Evolutionary conservation across 2,329 filamentous ascomycete species (phyloP).

Genomic region (Alternaria dauci): DNA sequence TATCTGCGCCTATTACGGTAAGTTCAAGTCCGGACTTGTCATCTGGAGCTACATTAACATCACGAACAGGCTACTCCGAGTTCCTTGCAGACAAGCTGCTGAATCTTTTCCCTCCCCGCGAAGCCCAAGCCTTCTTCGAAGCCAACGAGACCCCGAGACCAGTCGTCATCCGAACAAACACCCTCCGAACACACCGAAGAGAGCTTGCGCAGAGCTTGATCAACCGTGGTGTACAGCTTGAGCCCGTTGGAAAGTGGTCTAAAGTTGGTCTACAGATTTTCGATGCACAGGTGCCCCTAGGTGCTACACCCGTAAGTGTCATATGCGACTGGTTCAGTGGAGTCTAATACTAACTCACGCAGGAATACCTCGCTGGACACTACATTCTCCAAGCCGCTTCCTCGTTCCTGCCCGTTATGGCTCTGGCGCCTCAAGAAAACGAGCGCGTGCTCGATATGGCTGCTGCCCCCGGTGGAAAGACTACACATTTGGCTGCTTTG

Average conservation of each 20-base stretch:
- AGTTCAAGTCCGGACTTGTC: not conserved
- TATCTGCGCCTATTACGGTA: conserved; percentile 89
- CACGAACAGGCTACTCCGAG: conserved; percentile 72
- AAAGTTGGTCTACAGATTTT: conserved; percentile 98
- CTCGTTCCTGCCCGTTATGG: conserved; percentile 98
- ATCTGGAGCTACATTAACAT: not conserved
- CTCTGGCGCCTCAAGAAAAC: conserved; percentile 89
- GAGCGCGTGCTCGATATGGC: conserved; percentile 81
- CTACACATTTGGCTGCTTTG: conserved; percentile 92
- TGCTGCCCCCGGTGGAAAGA: conserved; percentile 94
- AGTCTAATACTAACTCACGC: not conserved
- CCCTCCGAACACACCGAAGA: conserved; percentile 76
- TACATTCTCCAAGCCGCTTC: conserved; percentile 98
- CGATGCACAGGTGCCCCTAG: conserved; percentile 84
- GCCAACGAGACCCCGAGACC: conserved; percentile 95
- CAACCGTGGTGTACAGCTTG: conserved; percentile 93
- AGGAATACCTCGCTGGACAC: conserved; percentile 92
- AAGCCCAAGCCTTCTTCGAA: conserved; percentile 98
- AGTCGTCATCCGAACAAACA: conserved; percentile 96
- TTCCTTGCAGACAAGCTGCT: conserved; percentile 97
- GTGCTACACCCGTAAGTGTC: conserved; percentile 74
- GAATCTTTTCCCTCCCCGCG: conserved; percentile 87
- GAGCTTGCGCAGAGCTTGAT: conserved; percentile 93
- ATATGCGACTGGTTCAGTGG: not conserved
- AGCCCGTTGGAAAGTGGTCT: conserved; percentile 98